Conservation (phyloP, 2,329 filamentous ascomycete genomes). For the Teratosphaeria viscida region DNA sequence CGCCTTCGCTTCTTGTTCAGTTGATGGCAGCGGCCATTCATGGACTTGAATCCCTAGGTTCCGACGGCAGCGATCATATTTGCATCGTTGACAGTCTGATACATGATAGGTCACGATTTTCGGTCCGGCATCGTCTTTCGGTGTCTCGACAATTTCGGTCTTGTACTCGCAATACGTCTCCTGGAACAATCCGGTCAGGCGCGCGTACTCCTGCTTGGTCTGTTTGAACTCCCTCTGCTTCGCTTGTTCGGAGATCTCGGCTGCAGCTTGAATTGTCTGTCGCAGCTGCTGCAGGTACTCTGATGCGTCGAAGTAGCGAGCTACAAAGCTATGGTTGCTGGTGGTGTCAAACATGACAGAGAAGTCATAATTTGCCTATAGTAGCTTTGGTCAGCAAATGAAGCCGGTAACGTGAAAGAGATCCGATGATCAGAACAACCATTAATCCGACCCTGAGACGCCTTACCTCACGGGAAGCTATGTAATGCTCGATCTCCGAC, state of each 20-base stretch:
- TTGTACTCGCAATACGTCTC: constrained; percentile 3
- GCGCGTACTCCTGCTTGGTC: constrained; percentile 28
- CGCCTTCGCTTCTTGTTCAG: constrained; percentile 27
- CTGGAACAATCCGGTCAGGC: constrained; percentile 17
- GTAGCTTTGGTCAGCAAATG: too few relatives aligned
- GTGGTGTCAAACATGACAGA: constrained; percentile 41
- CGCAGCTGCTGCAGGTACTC: constrained; percentile 21
- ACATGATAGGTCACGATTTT: too few relatives aligned
- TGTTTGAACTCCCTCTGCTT: constrained; percentile 18
- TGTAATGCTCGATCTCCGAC: constrained; percentile 39
- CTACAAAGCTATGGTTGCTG: constrained; percentile 29
- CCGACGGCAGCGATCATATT: constrained; percentile 24
- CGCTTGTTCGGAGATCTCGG: background rate
- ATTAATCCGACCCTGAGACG: background rate
- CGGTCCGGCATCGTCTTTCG: constrained; percentile 9
- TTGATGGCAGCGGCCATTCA: constrained; percentile 41
- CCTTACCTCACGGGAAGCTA: constrained; percentile 29
- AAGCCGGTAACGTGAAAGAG: too few relatives aligned
- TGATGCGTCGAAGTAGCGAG: constrained; percentile 33
- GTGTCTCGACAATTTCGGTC: constrained; percentile 15
- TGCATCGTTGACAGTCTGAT: constrained; percentile 36
- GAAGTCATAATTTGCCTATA: constrained; percentile 7
- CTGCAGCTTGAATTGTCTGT: too few relatives aligned
- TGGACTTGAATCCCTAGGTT: constrained; percentile 37
- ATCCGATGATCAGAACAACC: too few relatives aligned